Evolutionary conservation across 2,329 filamentous ascomycete genomes (phyloP), one percentile per base, ranked within the genome.

Genomic region (Aspergillus oerlinghausenensis): DNA sequence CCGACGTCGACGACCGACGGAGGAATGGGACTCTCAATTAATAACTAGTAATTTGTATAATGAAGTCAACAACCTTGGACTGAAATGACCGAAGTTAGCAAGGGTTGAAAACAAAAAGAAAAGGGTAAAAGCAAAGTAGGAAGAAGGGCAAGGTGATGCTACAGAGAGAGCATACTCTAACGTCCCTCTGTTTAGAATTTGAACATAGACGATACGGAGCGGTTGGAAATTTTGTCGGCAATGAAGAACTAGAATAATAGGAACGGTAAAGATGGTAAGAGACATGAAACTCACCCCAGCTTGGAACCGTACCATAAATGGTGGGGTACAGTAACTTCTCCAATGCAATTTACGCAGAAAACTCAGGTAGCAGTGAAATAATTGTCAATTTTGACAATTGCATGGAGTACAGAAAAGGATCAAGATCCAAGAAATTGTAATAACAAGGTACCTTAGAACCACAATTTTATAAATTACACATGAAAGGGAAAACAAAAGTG

Each of bases 271-370:
- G 42, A 59, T 32, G 35, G 49, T 50, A 51, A 43, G 59, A 52
- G 40, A 55, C 48, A 49, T 35, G 52, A 52, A 53, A 60, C 54
- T 55, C 59, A 59, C 59, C 57, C 59, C 57, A 59, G 52, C 49
- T 55, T 48, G 42, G 50, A 50, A 57, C 54, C 59, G 54, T 58
- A 65, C 32, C 32, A 38, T 49, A 49, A 49, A 49, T 28, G 23
- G 47, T 19, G 47, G 28, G 19, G 28, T 25, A 49, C 47, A 49
- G 23, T 28, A 25, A 49, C 19, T 17, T 25, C 28, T 6, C 14
- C 14, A 38, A 38, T 49, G 47, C 23, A 25, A 28, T 49, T 49
- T 49, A 49, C 32, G 5, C 6, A 38, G 32, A 7, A 49, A 42
- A 29, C 32, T 6, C 14, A 35, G 11, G 14, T 17, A 35, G 32